Conservation (phyloP, 805 yeast species). For the Candida glaebosa region DNA sequence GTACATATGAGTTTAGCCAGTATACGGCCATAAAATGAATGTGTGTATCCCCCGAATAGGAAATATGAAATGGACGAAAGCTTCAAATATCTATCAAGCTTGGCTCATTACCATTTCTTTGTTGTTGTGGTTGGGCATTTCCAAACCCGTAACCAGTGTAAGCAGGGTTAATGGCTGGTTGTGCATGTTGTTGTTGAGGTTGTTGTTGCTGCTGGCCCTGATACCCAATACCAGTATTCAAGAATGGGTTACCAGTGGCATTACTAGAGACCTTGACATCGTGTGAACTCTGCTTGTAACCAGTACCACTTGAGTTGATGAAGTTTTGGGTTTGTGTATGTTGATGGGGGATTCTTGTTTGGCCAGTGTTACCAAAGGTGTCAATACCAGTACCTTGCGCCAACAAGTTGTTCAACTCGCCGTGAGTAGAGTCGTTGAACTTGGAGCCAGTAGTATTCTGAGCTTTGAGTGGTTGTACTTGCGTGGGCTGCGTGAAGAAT, state of each 20-base stretch:
- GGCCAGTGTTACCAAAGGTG: constrained; percentile 89
- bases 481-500: constrained; percentile 23
- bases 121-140: constrained; percentile 50
- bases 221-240: constrained; percentile 55
- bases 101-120: constrained; percentile 30
- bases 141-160: constrained; percentile 96
- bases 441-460: constrained; percentile 32
- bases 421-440: constrained; percentile 44
- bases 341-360: constrained; percentile 84
- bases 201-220: constrained; percentile 20
- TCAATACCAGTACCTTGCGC: constrained; percentile 90
- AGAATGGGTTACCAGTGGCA: constrained; percentile 56
- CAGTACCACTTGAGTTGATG: constrained; percentile 86
- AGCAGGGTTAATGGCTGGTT: constrained; percentile 60
- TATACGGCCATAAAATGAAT: background rate
- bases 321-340: constrained; percentile 80
- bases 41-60: too few relatives aligned
- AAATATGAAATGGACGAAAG: too few relatives aligned
- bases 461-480: constrained; percentile 17
- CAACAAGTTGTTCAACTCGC: constrained; percentile 70
- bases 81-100: constrained; percentile 46
- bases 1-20: background rate
- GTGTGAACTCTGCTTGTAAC: constrained; percentile 49
- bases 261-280: constrained; percentile 30
- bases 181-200: constrained; percentile 16